Percentiles rank a stretch among this genome's conserved stretches.
Evolutionary conservation across 129 eudicot genomes (phyloP).

Genomic region (Pittosporum tobira): DNA sequence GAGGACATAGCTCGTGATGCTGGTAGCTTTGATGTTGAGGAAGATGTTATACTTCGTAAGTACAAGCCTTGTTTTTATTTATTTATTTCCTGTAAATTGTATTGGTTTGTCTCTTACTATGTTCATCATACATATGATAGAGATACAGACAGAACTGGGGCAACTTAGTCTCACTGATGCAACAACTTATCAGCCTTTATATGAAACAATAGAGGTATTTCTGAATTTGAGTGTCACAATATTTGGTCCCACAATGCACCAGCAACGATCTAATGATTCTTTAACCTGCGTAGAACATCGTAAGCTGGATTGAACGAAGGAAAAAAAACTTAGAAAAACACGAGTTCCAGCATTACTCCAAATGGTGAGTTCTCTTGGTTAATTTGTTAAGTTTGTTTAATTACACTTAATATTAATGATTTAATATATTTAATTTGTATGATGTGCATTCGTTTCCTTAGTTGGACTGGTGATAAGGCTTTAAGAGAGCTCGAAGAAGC

Average conservation of each 20-base stretch:
- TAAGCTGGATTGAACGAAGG: constrained; percentile 58
- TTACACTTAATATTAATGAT: not conserved
- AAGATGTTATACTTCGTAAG: constrained; percentile 68
- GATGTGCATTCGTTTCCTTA: constrained; percentile 8
- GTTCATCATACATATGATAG: constrained; percentile 39
- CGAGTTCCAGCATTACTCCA: constrained; percentile 63
- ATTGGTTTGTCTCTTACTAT: not conserved
- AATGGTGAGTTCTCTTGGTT: constrained; percentile 41
- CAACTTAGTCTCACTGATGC: constrained; percentile 36
- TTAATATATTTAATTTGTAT: not conserved
- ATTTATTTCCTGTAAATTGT: not conserved
- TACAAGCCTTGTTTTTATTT: constrained; percentile 4
- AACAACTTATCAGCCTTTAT: constrained; percentile 62
- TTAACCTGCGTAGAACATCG: constrained; percentile 44
- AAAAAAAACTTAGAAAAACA: constrained; percentile 56
- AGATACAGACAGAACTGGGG: constrained; percentile 57
- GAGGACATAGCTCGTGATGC: constrained; percentile 92
- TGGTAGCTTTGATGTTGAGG: constrained; percentile 73
- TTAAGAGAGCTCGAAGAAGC: constrained; percentile 85
- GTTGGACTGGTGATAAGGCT: constrained; percentile 93
- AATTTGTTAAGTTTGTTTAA: not conserved
- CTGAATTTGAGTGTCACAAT: not conserved
- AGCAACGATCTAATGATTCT: not conserved
- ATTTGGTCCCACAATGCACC: constrained; percentile 4
- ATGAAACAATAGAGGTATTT: constrained; percentile 70